These are phyloP conservation scores for Spergularia marina DNA, from an alignment of 148 eudicot species.

Conservation along the genomic window DNA sequence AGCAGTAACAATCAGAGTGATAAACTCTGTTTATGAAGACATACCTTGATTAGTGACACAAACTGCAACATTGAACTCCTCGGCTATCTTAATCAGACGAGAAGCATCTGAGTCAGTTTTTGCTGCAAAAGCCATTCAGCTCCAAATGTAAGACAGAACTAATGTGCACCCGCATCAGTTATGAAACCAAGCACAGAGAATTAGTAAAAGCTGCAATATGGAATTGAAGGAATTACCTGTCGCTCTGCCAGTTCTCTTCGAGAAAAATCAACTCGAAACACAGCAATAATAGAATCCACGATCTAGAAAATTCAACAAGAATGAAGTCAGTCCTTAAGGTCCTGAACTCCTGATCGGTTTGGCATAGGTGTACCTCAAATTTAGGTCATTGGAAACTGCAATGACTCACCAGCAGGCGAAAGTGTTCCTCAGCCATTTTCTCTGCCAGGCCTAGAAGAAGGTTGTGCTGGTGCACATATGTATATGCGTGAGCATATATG, in stretches of 20 bases:
- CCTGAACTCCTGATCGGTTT: neutral
- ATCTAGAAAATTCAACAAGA: slow-evolving; percentile 39
- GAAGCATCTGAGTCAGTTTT: slow-evolving; percentile 98
- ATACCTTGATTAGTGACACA: slow-evolving; percentile 93
- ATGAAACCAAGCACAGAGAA: neutral
- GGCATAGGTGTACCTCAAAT: neutral
- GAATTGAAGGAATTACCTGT: slow-evolving; percentile 46
- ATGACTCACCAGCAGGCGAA: too few species aligned
- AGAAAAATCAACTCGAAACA: slow-evolving; percentile 83
- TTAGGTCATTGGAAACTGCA: neutral
- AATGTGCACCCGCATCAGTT: neutral
- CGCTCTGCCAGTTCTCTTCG: slow-evolving; percentile 96
- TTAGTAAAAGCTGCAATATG: neutral
- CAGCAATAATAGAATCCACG: slow-evolving; percentile 80
- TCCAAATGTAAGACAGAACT: slow-evolving; percentile 11
- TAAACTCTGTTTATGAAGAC: too few species aligned
- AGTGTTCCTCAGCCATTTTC: too few species aligned
- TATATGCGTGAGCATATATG: slow-evolving; percentile 90
- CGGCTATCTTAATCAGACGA: slow-evolving; percentile 80
- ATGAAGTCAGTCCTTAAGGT: slow-evolving; percentile 15
- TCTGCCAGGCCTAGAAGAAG: slow-evolving; percentile 88
- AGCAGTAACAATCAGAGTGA: neutral
- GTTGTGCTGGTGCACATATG: slow-evolving; percentile 89
- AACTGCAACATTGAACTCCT: slow-evolving; percentile 86
- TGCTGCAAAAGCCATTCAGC: slow-evolving; percentile 48